Conservation (phyloP, 2,329 filamentous ascomycete species). For the Lachnellula cervina region DNA sequence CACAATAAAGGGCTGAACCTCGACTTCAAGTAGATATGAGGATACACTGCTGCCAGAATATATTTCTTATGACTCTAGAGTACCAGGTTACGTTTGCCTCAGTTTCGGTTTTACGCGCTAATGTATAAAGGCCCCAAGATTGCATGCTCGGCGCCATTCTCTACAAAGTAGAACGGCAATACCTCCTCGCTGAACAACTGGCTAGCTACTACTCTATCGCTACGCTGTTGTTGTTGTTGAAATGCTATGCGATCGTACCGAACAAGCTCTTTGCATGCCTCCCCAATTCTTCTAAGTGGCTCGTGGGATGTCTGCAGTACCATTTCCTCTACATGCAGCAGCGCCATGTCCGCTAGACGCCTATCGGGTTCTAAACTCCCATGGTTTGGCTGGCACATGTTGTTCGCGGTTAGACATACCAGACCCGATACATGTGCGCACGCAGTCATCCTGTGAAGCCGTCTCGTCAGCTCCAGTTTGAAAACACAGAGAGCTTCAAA, state of each 20-base stretch:
- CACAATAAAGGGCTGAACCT: too few relatives aligned
- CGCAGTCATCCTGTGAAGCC: slow-evolving; percentile 20
- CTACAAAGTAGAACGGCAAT: background rate
- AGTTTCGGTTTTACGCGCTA: too few relatives aligned
- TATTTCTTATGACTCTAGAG: too few relatives aligned
- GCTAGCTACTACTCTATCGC: background rate
- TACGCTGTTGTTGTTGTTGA: background rate
- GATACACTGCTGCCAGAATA: too few relatives aligned
- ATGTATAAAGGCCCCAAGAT: too few relatives aligned
- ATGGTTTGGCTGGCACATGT: slow-evolving; percentile 20
- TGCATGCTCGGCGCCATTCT: background rate
- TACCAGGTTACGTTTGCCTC: too few relatives aligned
- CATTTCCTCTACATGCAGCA: slow-evolving; percentile 3
- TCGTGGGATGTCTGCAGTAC: slow-evolving; percentile 2
- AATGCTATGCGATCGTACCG: background rate
- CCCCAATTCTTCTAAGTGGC: slow-evolving; percentile 3
- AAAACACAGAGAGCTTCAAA: slow-evolving; percentile 1
- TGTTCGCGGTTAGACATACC: slow-evolving; percentile 24
- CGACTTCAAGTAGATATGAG: too few relatives aligned
- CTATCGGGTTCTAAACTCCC: slow-evolving; percentile 16
- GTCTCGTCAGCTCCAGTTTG: slow-evolving; percentile 8
- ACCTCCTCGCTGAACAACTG: background rate
- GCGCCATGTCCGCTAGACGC: slow-evolving; percentile 15
- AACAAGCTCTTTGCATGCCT: slow-evolving; percentile 7
- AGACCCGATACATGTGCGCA: slow-evolving; percentile 24